Conservation (phyloP, 1,284 basidiomycete species). For the Moniliella sp. region DNA sequence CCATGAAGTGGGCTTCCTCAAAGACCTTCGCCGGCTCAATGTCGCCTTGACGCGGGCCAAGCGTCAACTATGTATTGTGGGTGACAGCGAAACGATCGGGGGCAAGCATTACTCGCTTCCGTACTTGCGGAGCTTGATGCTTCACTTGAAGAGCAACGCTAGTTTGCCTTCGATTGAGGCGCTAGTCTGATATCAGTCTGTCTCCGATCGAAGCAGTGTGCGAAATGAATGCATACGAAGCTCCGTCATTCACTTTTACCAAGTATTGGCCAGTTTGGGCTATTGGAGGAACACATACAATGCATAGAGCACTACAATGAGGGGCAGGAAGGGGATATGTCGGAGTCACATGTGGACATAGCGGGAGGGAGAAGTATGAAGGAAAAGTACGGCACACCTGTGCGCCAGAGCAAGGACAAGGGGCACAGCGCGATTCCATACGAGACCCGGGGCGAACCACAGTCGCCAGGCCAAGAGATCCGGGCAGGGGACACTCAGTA, state of each 20-base stretch:
- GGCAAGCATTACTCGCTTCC: too few relatives aligned
- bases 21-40: slow-evolving; percentile 22
- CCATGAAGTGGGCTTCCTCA: slow-evolving; percentile 21
- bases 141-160: too few relatives aligned
- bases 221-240: neutral
- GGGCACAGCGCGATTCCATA: too few relatives aligned
- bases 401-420: slow-evolving; percentile 25
- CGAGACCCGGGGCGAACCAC: too few relatives aligned
- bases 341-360: slow-evolving; percentile 3
- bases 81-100: slow-evolving; percentile 19
- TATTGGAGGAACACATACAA: too few relatives aligned
- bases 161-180: too few relatives aligned
- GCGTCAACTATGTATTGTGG: slow-evolving; percentile 22
- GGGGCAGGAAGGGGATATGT: too few relatives aligned
- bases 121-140: too few relatives aligned
- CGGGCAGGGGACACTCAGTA: slow-evolving; percentile 17
- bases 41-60: slow-evolving; percentile 30
- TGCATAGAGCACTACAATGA: too few relatives aligned
- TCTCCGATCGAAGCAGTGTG: neutral
- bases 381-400: slow-evolving; percentile 27
- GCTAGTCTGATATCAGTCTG: too few relatives aligned
- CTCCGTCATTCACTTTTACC: too few relatives aligned
- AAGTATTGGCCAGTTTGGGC: too few relatives aligned
- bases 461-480: slow-evolving; percentile 27
- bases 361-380: slow-evolving; percentile 25